Evolutionary conservation across 1,284 basidiomycete genomes (phyloP), one percentile per base, ranked within the genome.

Genomic region (Cryptococcus sp.): DNA sequence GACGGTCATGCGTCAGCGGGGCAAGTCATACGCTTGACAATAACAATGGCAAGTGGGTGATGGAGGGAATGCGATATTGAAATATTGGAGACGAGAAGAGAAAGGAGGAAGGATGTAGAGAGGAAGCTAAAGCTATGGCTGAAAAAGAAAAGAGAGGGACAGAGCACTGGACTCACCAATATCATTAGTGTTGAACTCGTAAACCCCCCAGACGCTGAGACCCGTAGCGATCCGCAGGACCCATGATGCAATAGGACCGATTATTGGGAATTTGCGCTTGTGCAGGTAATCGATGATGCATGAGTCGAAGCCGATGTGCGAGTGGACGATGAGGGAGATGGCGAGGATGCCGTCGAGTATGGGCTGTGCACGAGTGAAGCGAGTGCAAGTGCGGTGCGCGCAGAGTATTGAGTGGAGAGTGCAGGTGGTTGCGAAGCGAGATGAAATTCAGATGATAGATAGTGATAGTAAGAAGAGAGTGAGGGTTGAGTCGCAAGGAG

Each of bases 141-240:
- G 15, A 13, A 46, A 47, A 54, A 41, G 52, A 46, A 2, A 27
- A 19, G 50, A 45, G 10, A 25, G 23, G 38, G 57, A n/a, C 11
- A 47, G 16, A 22, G 17, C 13, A 17, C n/a, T 10, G 19, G 20
- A 81, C 86, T 66, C 65, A 92, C 94, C 94, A 70, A 98, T 87
- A 74, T 98, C 95, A 77, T 94, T 91, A 46, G 93, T 96, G 83
- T 96, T 95, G 83, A 96, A 96, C 78, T 94, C 89, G 81, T 97
- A 99, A 5, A 98, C 84, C 43, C 96, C 95, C 65, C 91, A 87
- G 55, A 96, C 83, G 16, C 89, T 87, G n/a, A 86, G 88, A 45
- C 90, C 86, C 30, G 95, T 97, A 3, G 86, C 81, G 16, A 85
- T 80, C 54, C 92, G 85, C 58, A 98, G 82, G 8, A 82, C 76